phyloP scores from a whole-genome alignment of 768 basidiomycete species.

The Punctularia strigosozonata region DNA sequence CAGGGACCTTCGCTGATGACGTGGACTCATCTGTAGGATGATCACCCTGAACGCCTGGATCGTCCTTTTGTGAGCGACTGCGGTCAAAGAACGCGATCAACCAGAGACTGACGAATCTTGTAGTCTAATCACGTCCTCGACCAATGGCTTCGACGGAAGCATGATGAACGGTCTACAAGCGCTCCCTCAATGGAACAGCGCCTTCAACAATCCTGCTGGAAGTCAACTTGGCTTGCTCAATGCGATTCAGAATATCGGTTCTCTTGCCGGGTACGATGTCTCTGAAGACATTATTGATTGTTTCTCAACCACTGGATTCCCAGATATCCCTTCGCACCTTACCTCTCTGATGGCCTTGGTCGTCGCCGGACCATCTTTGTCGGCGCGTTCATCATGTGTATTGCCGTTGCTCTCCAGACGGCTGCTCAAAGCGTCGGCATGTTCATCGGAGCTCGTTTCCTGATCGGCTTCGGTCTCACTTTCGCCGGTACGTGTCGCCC shows the following conservation, averaged over 20 bases:
- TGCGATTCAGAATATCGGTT: constrained; percentile 52
- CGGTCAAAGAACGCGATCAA: too few relatives aligned
- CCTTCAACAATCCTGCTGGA: constrained; percentile 50
- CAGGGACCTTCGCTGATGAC: too few relatives aligned
- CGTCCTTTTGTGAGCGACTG: constrained; percentile 50
- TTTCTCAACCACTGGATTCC: too few relatives aligned
- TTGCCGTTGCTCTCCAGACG: constrained; percentile 57
- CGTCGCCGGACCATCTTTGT: constrained; percentile 55
- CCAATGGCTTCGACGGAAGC: constrained; percentile 66
- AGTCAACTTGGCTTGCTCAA: constrained; percentile 59
- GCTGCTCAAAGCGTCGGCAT: constrained; percentile 59
- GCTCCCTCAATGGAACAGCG: constrained; percentile 46
- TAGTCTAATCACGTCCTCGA: constrained; percentile 69
- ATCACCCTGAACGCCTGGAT: constrained; percentile 62
- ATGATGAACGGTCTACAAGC: constrained; percentile 78
- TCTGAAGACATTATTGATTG: too few relatives aligned
- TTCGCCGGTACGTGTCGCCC: constrained; percentile 46
- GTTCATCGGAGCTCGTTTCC: constrained; percentile 75
- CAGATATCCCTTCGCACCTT: constrained; percentile 60
- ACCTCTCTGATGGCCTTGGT: constrained; percentile 61
- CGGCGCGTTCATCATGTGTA: constrained; percentile 60
- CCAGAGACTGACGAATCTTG: too few relatives aligned
- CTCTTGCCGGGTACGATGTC: too few relatives aligned
- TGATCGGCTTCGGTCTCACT: constrained; percentile 67
- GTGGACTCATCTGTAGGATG: constrained; percentile 27